phyloP scores from a whole-genome alignment of 169 alveolate species.

The Perkinsus olseni region DNA sequence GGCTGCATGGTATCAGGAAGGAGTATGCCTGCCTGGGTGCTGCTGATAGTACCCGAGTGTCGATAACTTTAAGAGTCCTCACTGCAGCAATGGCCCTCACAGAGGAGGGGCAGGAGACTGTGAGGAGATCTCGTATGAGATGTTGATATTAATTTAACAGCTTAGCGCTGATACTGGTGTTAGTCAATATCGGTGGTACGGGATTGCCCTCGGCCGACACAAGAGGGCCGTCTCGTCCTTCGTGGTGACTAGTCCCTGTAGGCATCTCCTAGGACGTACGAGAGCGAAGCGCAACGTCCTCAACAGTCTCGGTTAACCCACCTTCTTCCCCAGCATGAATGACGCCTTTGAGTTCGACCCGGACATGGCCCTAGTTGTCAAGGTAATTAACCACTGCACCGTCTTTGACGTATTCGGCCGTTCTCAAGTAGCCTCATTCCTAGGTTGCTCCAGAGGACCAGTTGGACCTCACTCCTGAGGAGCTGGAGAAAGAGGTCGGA shows the following conservation, averaged over 20 bases:
- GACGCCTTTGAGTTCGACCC: not conserved
- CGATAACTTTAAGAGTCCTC: not conserved
- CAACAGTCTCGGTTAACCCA: too few species aligned
- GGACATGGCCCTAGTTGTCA: not conserved
- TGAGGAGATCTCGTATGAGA: not conserved
- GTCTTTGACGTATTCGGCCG: not conserved
- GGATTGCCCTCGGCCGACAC: too few species aligned
- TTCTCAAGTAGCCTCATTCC: not conserved
- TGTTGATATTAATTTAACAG: not conserved
- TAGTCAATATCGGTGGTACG: too few species aligned
- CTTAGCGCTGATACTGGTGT: not conserved
- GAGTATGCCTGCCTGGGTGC: not conserved
- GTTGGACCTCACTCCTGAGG: slow-evolving; percentile 37
- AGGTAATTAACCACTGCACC: not conserved
- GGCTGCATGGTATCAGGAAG: not conserved
- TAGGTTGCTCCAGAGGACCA: slow-evolving; percentile 31
- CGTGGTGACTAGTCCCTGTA: too few species aligned
- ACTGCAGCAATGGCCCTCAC: not conserved
- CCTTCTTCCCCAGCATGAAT: too few species aligned
- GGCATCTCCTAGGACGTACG: too few species aligned
- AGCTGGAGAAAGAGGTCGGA: slow-evolving; percentile 41
- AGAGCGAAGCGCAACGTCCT: too few species aligned
- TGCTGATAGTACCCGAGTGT: not conserved
- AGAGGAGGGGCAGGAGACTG: not conserved
- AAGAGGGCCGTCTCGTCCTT: too few species aligned